Evolutionary conservation across 2,329 filamentous ascomycete genomes (phyloP).

Genomic region (Cordyceps militaris): DNA sequence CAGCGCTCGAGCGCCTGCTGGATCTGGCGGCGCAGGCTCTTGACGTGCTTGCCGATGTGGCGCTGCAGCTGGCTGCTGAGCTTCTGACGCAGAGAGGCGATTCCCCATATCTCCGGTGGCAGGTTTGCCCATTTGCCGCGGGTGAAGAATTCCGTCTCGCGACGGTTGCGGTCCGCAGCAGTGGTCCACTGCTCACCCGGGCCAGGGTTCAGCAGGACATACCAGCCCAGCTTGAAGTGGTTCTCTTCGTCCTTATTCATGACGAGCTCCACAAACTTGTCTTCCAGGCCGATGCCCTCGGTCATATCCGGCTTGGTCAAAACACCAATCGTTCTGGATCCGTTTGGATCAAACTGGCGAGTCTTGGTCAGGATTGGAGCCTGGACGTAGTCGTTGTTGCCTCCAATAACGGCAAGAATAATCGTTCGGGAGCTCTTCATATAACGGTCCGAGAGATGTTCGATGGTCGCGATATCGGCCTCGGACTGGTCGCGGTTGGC

Average conservation of each 20-base stretch:
- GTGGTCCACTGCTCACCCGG: constrained; percentile 39
- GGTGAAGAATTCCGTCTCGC: constrained; percentile 43
- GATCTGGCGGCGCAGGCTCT: constrained; percentile 42
- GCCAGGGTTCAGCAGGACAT: constrained; percentile 43
- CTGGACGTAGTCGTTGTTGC: constrained; percentile 48
- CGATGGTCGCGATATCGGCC: constrained; percentile 46
- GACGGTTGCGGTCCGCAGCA: constrained; percentile 33
- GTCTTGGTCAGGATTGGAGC: constrained; percentile 45
- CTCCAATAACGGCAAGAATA: constrained; percentile 48
- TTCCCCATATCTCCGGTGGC: constrained; percentile 41
- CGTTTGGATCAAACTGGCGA: constrained; percentile 42
- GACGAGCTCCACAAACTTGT: constrained; percentile 48
- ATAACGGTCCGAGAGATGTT: constrained; percentile 44
- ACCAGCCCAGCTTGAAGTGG: constrained; percentile 46
- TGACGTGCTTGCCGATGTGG: constrained; percentile 46
- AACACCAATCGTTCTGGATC: constrained; percentile 43
- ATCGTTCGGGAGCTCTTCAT: constrained; percentile 50
- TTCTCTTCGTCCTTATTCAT: constrained; percentile 44
- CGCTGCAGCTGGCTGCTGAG: constrained; percentile 43
- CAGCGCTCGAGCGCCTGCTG: constrained; percentile 43
- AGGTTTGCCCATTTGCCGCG: constrained; percentile 42
- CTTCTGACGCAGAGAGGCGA: constrained; percentile 39
- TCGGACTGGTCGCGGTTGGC: constrained; percentile 46
- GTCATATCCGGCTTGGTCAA: constrained; percentile 48
- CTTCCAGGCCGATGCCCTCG: constrained; percentile 44